Evolutionary conservation across 352 stramenopile species (phyloP), one percentile per base, ranked within the genome.

Genomic region (Phytophthora hibernalis): DNA sequence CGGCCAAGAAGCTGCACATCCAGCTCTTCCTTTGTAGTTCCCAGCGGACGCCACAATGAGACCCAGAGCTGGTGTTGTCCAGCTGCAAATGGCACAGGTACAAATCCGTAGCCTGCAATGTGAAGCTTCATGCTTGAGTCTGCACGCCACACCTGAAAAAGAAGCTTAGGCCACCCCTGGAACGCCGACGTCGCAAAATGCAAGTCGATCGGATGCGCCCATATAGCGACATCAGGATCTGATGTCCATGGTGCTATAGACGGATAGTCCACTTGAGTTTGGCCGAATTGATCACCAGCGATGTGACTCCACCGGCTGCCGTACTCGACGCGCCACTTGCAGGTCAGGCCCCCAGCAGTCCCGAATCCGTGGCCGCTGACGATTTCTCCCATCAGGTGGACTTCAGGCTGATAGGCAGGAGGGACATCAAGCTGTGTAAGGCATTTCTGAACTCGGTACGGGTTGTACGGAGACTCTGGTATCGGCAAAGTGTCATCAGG

Each of bases 331-430:
- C 74, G 79, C 81, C 81, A 93, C 42, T 90, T 92, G 69, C 83
- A 92, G 12, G 73, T 73, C 44, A 87, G 80, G 0, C 81, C 81
- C 11, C 74, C 74, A 21, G 20, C 45, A 16, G 60, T 45, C 16
- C 62, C 69, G 56, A 92, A 91, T 49, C 72, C 66, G 10, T 84
- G 62, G n/a, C 78, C 83, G 30, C 70, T 77, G 6, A 80, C 65
- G 53, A 93, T 90, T 51, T 92, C 85, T 11, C 83, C 82, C 26
- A 91, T 77, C 24, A 91, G 70, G 52, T 93, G 83, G 13, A 93
- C 76, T 74, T 93, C 82, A 15, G 80, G 79, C 42, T 92, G 84
- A 10, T 80, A 65, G 4, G 68, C 58, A 15, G 80, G 80, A 22
- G 74, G 64, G 5, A 85, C 60, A 31, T 77, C 63, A 7, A 80